Evolutionary conservation across 352 stramenopile genomes (phyloP).

Genomic region (Pythium chondricola): DNA sequence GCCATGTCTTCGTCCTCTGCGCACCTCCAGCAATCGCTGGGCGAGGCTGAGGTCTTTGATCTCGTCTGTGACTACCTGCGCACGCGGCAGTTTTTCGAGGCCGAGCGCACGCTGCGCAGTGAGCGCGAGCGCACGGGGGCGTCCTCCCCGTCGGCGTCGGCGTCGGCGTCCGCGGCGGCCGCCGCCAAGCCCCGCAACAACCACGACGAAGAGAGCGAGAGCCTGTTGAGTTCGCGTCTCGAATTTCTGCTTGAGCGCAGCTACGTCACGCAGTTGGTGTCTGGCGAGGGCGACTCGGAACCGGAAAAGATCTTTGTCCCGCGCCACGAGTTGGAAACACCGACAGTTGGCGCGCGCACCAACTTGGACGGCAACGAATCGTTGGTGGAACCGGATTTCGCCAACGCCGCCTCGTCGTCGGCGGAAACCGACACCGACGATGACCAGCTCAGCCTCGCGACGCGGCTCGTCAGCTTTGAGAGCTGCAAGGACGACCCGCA

Average conservation of each 20-base stretch:
- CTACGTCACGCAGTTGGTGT: slow-evolving; percentile 82
- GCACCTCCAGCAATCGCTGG: slow-evolving; percentile 69
- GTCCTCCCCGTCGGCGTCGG: slow-evolving; percentile 21
- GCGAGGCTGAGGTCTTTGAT: slow-evolving; percentile 83
- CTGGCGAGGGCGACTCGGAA: slow-evolving; percentile 43
- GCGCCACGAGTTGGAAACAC: slow-evolving; percentile 50
- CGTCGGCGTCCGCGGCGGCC: slow-evolving; percentile 5
- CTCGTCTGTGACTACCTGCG: slow-evolving; percentile 85
- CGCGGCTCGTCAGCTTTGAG: slow-evolving; percentile 70
- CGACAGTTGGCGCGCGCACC: slow-evolving; percentile 27
- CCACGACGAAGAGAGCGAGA: slow-evolving; percentile 13
- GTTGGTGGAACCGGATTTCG: slow-evolving; percentile 29
- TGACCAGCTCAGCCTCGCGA: slow-evolving; percentile 63
- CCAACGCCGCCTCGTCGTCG: slow-evolving; percentile 28
- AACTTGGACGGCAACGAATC: slow-evolving; percentile 76
- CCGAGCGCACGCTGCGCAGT: slow-evolving; percentile 60
- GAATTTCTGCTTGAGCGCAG: slow-evolving; percentile 79
- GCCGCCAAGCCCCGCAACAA: slow-evolving; percentile 25
- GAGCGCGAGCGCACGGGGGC: slow-evolving; percentile 61
- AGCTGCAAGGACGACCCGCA: slow-evolving; percentile 87
- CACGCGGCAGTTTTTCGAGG: slow-evolving; percentile 83
- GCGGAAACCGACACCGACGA: slow-evolving; percentile 16
- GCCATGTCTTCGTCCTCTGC: slow-evolving; percentile 39
- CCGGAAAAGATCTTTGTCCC: slow-evolving; percentile 77
- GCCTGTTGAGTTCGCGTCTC: slow-evolving; percentile 51